Evolutionary conservation across 2,329 filamentous ascomycete genomes (phyloP), one percentile per base, ranked within the genome.

Genomic region (Exophiala sp.): DNA sequence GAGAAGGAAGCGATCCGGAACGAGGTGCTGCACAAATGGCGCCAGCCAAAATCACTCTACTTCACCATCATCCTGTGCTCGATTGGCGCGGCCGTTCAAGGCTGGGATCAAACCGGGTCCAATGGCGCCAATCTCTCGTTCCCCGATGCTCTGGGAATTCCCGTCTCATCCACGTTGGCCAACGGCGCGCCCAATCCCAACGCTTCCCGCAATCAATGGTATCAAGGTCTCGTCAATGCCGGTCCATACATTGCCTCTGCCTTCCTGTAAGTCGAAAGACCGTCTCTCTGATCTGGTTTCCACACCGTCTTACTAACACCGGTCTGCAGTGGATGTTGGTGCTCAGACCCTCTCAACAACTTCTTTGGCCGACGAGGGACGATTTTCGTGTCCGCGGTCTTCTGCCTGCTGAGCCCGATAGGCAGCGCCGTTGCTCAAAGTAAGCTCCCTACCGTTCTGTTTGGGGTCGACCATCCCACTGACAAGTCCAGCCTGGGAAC

Each of bases 341-440:
- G 84, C 40, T 87, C 83, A 0, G 80, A 82, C 30, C 85, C 85
- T 1, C 76, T 88, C 65, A 88, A 88, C 67, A 78, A 81, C 48
- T 70, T 63, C 53, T 83, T 88, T 55, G 86, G 85, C 10, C 79
- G 85, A 42, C 76, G 83, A 2, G 84, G 85, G 10, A 86, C 76
- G 41, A 81, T 81, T 48, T 81, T 80, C 61, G 61, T 79, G 39
- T 71, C 72, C 13, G 76, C 73, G 10, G 65, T 77, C 55, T 77
- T 82, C 60, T 80, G 84, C 39, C 78, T 85, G 55, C 82, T 90
- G 63, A 85, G 83, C n/a, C 70, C 70, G 6, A 62, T 73, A 14
- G 67, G 74, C 8, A 74, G 70, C 55, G 76, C 79, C 0, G 85
- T 88, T 57, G 80, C 82, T 46, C 79, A 85, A 54, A 82, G 76